Conservation (phyloP, 2,329 filamentous ascomycete genomes). For the Magnaporthiopsis incrustans region DNA sequence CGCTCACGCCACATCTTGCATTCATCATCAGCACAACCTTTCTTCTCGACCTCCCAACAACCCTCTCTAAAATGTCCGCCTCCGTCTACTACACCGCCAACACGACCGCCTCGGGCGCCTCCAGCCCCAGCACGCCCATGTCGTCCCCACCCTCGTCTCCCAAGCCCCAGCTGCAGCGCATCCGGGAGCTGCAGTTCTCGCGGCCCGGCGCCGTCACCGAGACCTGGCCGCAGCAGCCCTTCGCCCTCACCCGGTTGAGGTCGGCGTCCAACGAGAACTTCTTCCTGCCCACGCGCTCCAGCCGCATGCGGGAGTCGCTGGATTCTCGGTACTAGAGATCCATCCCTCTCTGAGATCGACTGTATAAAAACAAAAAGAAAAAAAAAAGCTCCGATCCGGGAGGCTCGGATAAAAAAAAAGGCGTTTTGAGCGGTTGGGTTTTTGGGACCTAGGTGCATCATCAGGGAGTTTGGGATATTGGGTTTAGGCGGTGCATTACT, state of each 20-base stretch:
- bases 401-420: background rate
- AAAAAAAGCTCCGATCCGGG: background rate
- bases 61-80: background rate
- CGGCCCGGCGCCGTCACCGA: background rate
- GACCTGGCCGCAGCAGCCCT: background rate
- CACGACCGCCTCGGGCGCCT: background rate
- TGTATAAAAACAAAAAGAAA: background rate
- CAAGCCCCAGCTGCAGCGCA: background rate
- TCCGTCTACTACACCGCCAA: background rate
- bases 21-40: too few species aligned
- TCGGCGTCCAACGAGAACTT: background rate
- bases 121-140: background rate
- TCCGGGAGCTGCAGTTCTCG: background rate
- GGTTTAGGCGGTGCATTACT: background rate
- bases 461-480: background rate
- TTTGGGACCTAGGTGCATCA: background rate
- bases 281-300: background rate
- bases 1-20: background rate
- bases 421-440: background rate
- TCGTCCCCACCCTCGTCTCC: background rate
- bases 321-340: background rate
- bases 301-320: background rate
- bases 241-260: background rate
- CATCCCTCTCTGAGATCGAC: too few species aligned
- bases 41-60: background rate